These are phyloP conservation scores for Aspergillus proliferans DNA, from an alignment of 2,329 filamentous ascomycete species.

Conservation along the genomic window DNA sequence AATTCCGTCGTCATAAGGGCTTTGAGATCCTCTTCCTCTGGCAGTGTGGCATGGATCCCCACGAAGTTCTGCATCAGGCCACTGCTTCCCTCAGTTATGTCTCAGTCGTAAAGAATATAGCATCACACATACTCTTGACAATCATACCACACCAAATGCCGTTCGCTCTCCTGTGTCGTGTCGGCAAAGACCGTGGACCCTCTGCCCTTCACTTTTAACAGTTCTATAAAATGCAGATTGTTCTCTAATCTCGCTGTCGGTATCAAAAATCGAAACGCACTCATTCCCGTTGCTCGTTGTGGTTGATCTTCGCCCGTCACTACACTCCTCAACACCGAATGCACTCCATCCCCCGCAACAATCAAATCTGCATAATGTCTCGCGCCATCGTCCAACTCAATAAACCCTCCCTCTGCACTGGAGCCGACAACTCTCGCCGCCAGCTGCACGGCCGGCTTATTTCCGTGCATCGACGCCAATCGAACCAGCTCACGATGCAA, in stretches of 20 bases:
- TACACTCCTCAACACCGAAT: conserved; percentile 9
- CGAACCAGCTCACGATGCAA: conserved; percentile 11
- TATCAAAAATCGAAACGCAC: conserved; percentile 21
- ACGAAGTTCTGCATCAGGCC: conserved; percentile 23
- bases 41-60: conserved; percentile 14
- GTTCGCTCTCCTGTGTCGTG: conserved; percentile 11
- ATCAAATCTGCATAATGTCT: conserved; percentile 22
- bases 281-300: conserved; percentile 10
- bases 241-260: conserved; percentile 21
- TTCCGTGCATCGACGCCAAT: conserved; percentile 3
- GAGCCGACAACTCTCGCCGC: not conserved
- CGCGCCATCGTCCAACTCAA: conserved; percentile 15
- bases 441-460: not conserved
- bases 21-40: conserved; percentile 1
- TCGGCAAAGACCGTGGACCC: conserved; percentile 16
- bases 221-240: conserved; percentile 29
- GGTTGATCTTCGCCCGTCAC: conserved; percentile 4
- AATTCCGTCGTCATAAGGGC: conserved; percentile 18
- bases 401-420: conserved; percentile 11
- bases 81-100: conserved; percentile 5
- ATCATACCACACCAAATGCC: conserved; percentile 25
- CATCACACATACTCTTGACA: conserved; percentile 17
- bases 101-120: no score
- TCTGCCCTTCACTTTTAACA: conserved; percentile 19
- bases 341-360: conserved; percentile 27